A percentile compares a stretch with the other conserved stretches of the same genome.
These are phyloP conservation scores for Termitomyces sp. DNA, from an alignment of 768 basidiomycete species.

Conservation along the genomic window DNA sequence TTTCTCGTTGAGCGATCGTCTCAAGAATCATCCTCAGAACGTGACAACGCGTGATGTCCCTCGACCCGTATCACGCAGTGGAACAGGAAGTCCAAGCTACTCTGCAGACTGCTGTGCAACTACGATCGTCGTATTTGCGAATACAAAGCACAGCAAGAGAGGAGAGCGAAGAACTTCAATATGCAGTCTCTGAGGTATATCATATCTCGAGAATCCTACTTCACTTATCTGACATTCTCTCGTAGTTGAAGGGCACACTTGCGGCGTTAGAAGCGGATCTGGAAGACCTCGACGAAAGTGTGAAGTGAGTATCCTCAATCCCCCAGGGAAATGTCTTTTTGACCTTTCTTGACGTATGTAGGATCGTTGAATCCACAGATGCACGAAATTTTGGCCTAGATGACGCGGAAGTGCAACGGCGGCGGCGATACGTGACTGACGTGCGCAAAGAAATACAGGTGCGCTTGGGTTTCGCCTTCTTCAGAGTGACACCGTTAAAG, in stretches of 20 bases:
- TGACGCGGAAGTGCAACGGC: conserved; percentile 66
- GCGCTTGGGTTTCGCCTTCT: conserved; percentile 18
- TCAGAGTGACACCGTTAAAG: conserved; percentile 17
- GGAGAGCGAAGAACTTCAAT: conserved; percentile 76
- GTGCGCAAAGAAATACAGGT: conserved; percentile 81
- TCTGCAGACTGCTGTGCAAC: conserved; percentile 62
- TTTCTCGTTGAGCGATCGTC: not conserved
- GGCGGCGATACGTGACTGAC: conserved; percentile 71
- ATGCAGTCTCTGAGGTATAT: conserved; percentile 72
- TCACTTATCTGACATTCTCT: not conserved
- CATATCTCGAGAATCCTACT: not conserved
- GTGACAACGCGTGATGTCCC: conserved; percentile 39
- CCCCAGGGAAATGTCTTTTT: not conserved
- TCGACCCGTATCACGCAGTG: conserved; percentile 85
- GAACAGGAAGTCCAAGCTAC: conserved; percentile 78
- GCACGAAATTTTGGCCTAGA: conserved; percentile 81
- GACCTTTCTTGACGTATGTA: conserved; percentile 21
- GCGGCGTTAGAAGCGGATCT: conserved; percentile 79
- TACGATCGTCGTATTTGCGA: conserved; percentile 71
- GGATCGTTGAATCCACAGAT: conserved; percentile 84
- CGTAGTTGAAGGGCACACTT: conserved; percentile 72
- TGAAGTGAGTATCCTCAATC: conserved; percentile 48
- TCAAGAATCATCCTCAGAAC: not conserved
- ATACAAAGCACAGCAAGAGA: conserved; percentile 70
- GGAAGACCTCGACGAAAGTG: conserved; percentile 92